Base-by-base conservation (phyloP, 352 stramenopile species). In the Phytophthora sp. region DNA sequence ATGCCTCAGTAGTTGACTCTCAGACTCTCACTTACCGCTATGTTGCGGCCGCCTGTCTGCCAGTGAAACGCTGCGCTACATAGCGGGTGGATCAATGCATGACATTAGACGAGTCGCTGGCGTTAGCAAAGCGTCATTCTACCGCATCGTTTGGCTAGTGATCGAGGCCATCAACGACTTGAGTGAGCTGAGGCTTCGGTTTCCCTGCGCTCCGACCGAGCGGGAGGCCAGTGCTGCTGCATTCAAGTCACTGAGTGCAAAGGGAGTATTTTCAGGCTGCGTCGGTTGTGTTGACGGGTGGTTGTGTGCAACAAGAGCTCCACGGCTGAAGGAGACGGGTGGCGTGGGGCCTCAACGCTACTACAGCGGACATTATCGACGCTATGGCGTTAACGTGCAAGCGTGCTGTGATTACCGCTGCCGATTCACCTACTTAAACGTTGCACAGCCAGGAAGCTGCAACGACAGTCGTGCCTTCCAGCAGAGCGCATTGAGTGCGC, bases 321-420 rank as follows among this genome's bases (percentile, higher is more conserved):
- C 43, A 15, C 26, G 43, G 18, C 24, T 38, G 24, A 38, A 5
- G 43, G 43, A 51, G 26, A 51, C 43, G 1, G 26, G n/a, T n/a
- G 43, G n/a, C 4, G 43, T 37, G 12, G 43, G 26, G 26, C 15
- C 26, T 3, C 32, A 54, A 11, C 15, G 20, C 8, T 54, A 54
- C 17, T 54, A 34, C 7, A 54, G 32, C 21, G 30, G 32, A 10
- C 32, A 54, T 21, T 54, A 44, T 15, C 10, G 21, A 5, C 44
- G 46, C 12, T 44, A 44, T 23, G 46, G 46, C 0, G 31, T 54
- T 5, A 43, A 54, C 6, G 30, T 34, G 2, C 46, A 54, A 23
- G 46, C 46, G 8, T 54, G 46, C 13, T 54, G 31, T 13, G 46
- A 54, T 21, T 54, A 45, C 21, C 31, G 13, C 2, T 54, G 31